Percentiles rank a stretch among this genome's conserved stretches.
These are phyloP conservation scores for Retiboletus flavoniger DNA, from an alignment of 1,284 basidiomycete species.

Conservation along the genomic window DNA sequence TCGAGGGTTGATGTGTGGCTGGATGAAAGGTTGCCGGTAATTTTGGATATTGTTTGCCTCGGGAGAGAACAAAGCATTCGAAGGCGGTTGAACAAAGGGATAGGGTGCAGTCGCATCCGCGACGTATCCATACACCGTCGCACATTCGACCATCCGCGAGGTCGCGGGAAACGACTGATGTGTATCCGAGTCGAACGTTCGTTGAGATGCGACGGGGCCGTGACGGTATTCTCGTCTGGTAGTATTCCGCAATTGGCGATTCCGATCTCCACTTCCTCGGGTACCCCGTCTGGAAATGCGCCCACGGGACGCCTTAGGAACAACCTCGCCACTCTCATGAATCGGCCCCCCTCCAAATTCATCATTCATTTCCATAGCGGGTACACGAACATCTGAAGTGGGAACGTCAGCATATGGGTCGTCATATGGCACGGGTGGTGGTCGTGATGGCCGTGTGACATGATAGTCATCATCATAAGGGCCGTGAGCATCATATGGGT, in stretches of 20 bases:
- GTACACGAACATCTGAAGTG: slow-evolving; percentile 17
- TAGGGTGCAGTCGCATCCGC: slow-evolving; percentile 25
- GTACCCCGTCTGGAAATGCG: slow-evolving; percentile 36
- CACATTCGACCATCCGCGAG: slow-evolving; percentile 47
- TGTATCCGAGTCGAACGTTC: slow-evolving; percentile 32
- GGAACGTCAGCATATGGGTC: slow-evolving; percentile 69
- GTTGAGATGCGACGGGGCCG: slow-evolving; percentile 9
- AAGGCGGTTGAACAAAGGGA: slow-evolving; percentile 13
- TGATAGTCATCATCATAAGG: slow-evolving; percentile 64
- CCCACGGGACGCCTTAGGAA: slow-evolving; percentile 25
- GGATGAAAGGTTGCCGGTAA: slow-evolving; percentile 49
- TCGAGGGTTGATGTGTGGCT: slow-evolving; percentile 80
- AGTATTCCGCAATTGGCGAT: slow-evolving; percentile 16
- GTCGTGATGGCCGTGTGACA: slow-evolving; percentile 49
- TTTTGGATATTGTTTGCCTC: slow-evolving; percentile 14
- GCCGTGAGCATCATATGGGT: slow-evolving; percentile 61
- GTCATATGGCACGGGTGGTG: slow-evolving; percentile 67
- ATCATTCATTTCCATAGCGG: neutral
- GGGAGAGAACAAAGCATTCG: slow-evolving; percentile 20
- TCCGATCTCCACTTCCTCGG: slow-evolving; percentile 21
- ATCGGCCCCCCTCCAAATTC: slow-evolving; percentile 22
- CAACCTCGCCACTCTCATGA: slow-evolving; percentile 21
- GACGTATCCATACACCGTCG: slow-evolving; percentile 44
- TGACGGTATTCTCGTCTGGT: slow-evolving; percentile 18
- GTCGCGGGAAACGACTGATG: slow-evolving; percentile 44